These are phyloP conservation scores for Trifolium subterraneum DNA, from an alignment of 306 rosid genomes.

Conservation along the genomic window DNA sequence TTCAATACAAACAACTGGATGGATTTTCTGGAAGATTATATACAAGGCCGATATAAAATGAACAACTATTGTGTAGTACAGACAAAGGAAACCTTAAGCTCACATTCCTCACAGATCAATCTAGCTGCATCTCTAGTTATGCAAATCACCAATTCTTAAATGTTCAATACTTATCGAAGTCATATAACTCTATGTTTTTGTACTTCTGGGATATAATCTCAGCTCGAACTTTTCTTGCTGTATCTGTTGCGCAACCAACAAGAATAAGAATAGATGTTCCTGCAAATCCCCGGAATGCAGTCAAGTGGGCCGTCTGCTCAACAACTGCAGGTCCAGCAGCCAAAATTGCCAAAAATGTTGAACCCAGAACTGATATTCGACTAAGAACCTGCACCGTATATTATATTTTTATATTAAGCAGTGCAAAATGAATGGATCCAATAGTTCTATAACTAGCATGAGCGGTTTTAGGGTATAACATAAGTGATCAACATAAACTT, in stretches of 20 bases:
- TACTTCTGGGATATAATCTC: constrained; percentile 95
- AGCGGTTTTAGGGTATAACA: constrained; percentile 11
- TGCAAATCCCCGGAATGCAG: constrained; percentile 93
- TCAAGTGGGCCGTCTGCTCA: constrained; percentile 86
- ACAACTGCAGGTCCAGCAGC: constrained; percentile 92
- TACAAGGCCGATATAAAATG: constrained; percentile 49
- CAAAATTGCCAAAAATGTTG: constrained; percentile 84
- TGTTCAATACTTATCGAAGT: constrained; percentile 67
- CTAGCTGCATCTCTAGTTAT: too few relatives aligned
- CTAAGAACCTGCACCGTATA: constrained; percentile 72
- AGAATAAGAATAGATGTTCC: constrained; percentile 98
- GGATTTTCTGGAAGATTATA: constrained; percentile 44
- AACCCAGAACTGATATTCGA: constrained; percentile 95
- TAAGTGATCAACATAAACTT: constrained; percentile 22
- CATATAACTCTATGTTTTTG: constrained; percentile 90
- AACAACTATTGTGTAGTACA: not conserved
- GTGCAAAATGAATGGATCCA: constrained; percentile 28
- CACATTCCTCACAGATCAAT: too few relatives aligned
- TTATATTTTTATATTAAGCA: not conserved
- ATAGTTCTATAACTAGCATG: not conserved
- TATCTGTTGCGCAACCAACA: constrained; percentile 95
- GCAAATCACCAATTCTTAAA: constrained; percentile 16
- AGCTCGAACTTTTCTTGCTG: constrained; percentile 94
- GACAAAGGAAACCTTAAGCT: not conserved
- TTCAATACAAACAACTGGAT: constrained; percentile 6